Percentiles rank a stretch among this genome's conserved stretches.
phyloP scores from a whole-genome alignment of 2,329 filamentous ascomycete genomes.

The Chaetomium olivaceum region DNA sequence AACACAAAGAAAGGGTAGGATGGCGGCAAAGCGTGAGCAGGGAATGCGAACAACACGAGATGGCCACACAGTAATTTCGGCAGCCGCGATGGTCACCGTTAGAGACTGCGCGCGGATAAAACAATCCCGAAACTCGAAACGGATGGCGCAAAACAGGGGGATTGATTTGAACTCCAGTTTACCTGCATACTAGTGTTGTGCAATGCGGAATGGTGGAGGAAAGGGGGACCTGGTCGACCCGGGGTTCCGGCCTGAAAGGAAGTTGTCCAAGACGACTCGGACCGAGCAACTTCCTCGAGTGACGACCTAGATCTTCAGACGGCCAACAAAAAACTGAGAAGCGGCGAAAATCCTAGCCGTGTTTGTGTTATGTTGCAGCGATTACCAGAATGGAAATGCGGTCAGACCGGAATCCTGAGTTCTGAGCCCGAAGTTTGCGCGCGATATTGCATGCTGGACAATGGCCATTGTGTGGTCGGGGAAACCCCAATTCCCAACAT shows the following conservation, averaged over 20 bases:
- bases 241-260: not conserved
- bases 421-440: not conserved
- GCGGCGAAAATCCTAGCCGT: not conserved
- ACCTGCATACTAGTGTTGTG: not conserved
- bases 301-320: not conserved
- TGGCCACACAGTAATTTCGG: not conserved
- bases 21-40: not conserved
- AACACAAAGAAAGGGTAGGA: not conserved
- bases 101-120: not conserved
- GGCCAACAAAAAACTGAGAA: not conserved
- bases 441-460: not conserved
- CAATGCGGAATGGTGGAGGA: not conserved
- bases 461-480: not conserved
- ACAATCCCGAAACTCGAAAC: not conserved
- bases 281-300: not conserved
- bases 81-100: not conserved
- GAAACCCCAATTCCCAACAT: not conserved
- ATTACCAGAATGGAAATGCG: not conserved
- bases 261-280: not conserved
- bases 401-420: not conserved
- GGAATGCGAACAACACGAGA: not conserved
- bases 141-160: not conserved
- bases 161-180: not conserved
- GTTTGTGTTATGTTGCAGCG: not conserved
- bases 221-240: not conserved